Conservation (phyloP, 2,329 filamentous ascomycete species). For the Botrytis aclada region DNA sequence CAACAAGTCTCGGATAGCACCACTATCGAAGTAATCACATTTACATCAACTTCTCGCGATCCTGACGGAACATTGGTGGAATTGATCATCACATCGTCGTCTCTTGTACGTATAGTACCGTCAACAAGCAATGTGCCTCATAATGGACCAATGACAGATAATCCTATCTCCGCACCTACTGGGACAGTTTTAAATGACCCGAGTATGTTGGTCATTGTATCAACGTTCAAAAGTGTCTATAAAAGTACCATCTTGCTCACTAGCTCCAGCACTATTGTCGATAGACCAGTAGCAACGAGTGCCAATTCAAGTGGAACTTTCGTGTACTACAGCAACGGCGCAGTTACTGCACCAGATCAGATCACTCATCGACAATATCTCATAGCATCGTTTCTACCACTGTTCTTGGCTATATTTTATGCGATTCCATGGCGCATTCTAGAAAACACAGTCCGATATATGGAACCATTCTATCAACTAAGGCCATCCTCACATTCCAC, state of each 20-base stretch:
- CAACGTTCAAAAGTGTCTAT: constrained; percentile 7
- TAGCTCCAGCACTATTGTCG: neutral
- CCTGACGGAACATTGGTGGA: neutral
- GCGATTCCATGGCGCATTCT: constrained; percentile 4
- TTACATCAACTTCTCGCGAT: neutral
- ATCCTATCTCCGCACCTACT: neutral
- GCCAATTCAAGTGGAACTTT: constrained; percentile 9
- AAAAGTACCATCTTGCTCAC: neutral
- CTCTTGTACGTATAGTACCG: neutral
- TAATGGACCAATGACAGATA: neutral
- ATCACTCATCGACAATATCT: constrained; percentile 8
- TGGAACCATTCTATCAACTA: constrained; percentile 7
- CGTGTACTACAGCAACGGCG: neutral
- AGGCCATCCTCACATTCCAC: neutral
- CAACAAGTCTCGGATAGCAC: neutral
- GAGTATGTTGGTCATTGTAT: neutral
- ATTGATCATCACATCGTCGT: neutral
- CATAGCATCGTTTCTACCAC: constrained; percentile 4
- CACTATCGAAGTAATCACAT: neutral
- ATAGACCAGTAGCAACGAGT: neutral
- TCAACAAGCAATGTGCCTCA: neutral
- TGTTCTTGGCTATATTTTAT: neutral
- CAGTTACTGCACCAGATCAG: neutral
- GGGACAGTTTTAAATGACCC: neutral
- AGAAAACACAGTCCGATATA: neutral